These are phyloP conservation scores for Argentina anserina DNA, from an alignment of 306 rosid species.

Conservation along the genomic window DNA sequence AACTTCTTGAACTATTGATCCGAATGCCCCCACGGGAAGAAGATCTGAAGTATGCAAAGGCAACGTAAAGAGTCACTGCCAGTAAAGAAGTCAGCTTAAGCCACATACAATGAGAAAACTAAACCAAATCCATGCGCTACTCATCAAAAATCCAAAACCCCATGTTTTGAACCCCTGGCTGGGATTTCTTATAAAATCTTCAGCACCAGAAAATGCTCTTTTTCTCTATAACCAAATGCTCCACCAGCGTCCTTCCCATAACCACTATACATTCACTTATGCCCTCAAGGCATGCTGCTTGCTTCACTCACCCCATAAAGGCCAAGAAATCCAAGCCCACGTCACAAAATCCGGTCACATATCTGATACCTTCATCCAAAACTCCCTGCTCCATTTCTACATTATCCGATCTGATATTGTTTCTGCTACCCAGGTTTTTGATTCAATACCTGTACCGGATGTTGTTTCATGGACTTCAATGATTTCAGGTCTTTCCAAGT, in stretches of 20 bases:
- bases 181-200: slow-evolving; percentile 36
- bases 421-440: slow-evolving; percentile 50
- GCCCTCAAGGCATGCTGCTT: slow-evolving; percentile 56
- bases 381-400: slow-evolving; percentile 64
- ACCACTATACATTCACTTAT: slow-evolving; percentile 69
- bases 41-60: slow-evolving; percentile 73
- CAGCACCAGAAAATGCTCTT: slow-evolving; percentile 44
- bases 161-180: slow-evolving; percentile 43
- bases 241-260: slow-evolving; percentile 45
- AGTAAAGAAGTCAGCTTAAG: background rate
- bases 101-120: slow-evolving; percentile 21
- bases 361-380: slow-evolving; percentile 58
- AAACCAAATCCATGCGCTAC: slow-evolving; percentile 41
- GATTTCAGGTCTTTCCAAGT: slow-evolving; percentile 62
- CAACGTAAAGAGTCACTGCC: background rate
- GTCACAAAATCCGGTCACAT: slow-evolving; percentile 55
- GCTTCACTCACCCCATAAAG: slow-evolving; percentile 41
- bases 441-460: slow-evolving; percentile 40
- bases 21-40: slow-evolving; percentile 92
- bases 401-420: slow-evolving; percentile 32
- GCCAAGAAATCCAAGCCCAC: slow-evolving; percentile 63
- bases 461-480: slow-evolving; percentile 80
- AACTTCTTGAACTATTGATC: slow-evolving; percentile 85
- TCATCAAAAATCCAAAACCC: slow-evolving; percentile 53
- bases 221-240: slow-evolving; percentile 70